Base-by-base conservation (phyloP, 129 eudicot genomes). In the Oenanthe sinensis region DNA sequence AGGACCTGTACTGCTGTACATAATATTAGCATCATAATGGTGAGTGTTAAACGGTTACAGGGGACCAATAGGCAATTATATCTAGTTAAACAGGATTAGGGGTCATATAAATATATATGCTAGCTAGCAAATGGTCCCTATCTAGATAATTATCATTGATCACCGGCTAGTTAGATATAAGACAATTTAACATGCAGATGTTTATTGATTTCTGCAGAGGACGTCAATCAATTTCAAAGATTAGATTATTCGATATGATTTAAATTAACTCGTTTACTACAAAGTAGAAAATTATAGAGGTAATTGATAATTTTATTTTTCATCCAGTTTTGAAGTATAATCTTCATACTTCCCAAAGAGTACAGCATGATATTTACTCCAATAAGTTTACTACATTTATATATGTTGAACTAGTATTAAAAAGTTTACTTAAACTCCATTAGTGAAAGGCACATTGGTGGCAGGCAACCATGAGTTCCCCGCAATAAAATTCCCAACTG, bases 401-500 rank as follows among this genome's bases (percentile, higher is more conserved):
- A 60, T 8, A 60, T 8, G 24, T 17, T 17, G 24, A 60, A 13
- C 69, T 60, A n/a, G 36, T 24, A 0, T n/a, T 1, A n/a, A 2
- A 1, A 60, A 26, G 69, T 10, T 60, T 2, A 22, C 4, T 28
- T 69, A 69, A 15, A 69, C 10, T 69, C 74, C 74, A 69, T 24
- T 16, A 6, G 45, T 69, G 1, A 69, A 69, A 69, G 74, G 74
- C 24, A 69, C 74, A 37, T 69, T 69, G 17, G 74, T 69, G 20
- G 46, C 42, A 36, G 74, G 74, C 22, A 69, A 28, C 74, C 74
- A 69, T 4, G 74, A 69, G 4, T 16, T 37, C 12, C 74, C 74
- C 36, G 46, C 74, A 36, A 69, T 69, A 8, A 69, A 69, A 69
- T 37, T 69, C 46, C 74, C 74, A 69, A 69, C 74, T 30, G 74